Conservation (phyloP, 2,329 filamentous ascomycete species). For the Xylaria sp. region DNA sequence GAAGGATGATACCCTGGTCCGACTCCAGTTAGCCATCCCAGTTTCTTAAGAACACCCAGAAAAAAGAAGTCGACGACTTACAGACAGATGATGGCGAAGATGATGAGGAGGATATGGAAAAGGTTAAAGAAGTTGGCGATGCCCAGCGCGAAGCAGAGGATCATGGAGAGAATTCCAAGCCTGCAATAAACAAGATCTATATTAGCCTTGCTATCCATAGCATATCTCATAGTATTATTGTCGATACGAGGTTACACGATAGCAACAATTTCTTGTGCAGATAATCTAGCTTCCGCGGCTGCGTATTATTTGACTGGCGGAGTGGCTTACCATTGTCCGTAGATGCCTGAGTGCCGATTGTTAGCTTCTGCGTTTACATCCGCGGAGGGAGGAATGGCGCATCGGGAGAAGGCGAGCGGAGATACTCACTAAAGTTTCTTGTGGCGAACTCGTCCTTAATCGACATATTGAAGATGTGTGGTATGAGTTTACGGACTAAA, state of each 20-base stretch:
- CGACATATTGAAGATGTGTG: constrained; percentile 65
- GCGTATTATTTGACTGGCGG: constrained; percentile 1
- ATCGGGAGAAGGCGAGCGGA: constrained; percentile 20
- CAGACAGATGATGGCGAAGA: constrained; percentile 65
- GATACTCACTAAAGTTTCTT: constrained; percentile 75
- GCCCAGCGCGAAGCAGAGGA: constrained; percentile 75
- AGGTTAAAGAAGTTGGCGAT: constrained; percentile 73
- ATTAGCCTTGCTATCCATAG: constrained; percentile 39
- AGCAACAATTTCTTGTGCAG: not conserved
- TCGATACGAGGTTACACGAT: not conserved
- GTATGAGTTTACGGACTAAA: not conserved
- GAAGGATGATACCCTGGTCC: constrained; percentile 71
- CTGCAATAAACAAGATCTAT: constrained; percentile 51
- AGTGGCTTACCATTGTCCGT: constrained; percentile 75
- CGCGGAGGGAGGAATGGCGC: constrained; percentile 20
- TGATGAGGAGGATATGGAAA: constrained; percentile 58
- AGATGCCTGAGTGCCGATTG: constrained; percentile 66
- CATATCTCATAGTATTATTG: not conserved
- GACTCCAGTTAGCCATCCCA: constrained; percentile 1
- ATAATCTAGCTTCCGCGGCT: constrained; percentile 10
- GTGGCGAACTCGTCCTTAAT: constrained; percentile 78
- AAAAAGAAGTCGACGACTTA: constrained; percentile 52
- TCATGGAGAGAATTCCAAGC: constrained; percentile 76
- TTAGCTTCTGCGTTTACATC: constrained; percentile 49
- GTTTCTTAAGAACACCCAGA: too few relatives aligned